A percentile compares a stretch with the other conserved stretches of the same genome.
phyloP scores from a whole-genome alignment of 2,329 filamentous ascomycete species.

The Neurospora crassa region DNA sequence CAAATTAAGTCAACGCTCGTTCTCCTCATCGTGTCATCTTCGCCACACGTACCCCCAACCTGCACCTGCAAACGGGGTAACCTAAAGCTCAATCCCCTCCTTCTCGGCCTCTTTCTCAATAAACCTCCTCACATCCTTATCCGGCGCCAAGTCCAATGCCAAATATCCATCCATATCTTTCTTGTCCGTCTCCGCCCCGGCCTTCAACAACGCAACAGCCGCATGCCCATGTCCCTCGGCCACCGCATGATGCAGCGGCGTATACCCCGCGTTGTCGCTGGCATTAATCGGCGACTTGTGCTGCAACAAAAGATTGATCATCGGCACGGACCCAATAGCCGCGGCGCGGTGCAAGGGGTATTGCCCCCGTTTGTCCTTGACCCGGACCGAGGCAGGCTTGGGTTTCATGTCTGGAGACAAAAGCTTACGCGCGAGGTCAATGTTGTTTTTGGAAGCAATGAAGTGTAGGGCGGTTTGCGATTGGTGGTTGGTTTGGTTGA shows the following conservation, averaged over 20 bases:
- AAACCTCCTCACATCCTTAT: slow-evolving; percentile 56
- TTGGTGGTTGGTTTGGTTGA: slow-evolving; percentile 47
- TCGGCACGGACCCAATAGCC: slow-evolving; percentile 79
- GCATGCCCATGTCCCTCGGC: slow-evolving; percentile 74
- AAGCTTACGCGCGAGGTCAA: slow-evolving; percentile 72
- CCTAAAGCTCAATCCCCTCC: slow-evolving; percentile 6
- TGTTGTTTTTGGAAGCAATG: slow-evolving; percentile 77
- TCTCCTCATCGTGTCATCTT: neutral
- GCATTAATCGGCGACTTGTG: slow-evolving; percentile 74
- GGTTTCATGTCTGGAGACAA: slow-evolving; percentile 50
- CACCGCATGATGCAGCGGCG: slow-evolving; percentile 80
- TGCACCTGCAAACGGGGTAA: neutral
- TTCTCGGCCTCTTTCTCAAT: slow-evolving; percentile 5
- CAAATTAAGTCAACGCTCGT: neutral
- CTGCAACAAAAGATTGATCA: slow-evolving; percentile 70
- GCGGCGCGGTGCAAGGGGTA: slow-evolving; percentile 86
- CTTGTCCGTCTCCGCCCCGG: slow-evolving; percentile 74
- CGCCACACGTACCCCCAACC: neutral
- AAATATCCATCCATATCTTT: slow-evolving; percentile 61
- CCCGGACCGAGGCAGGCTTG: slow-evolving; percentile 57
- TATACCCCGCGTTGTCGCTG: slow-evolving; percentile 73
- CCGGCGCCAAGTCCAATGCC: slow-evolving; percentile 75
- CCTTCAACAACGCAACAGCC: slow-evolving; percentile 71
- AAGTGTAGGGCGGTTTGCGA: slow-evolving; percentile 79
- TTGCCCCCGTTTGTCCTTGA: slow-evolving; percentile 81